Conservation (phyloP, 176 grass and related monocot genomes). For the Zea mays region Zm-B73-REFERENCE-NAM-5.0 NC_050097.1:53492501-53493000, state of each 20-base stretch:
- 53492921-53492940: slow-evolving; percentile 26
- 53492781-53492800: slow-evolving; percentile 93
- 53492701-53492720: background rate
- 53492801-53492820: slow-evolving; percentile 65
- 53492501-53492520: slow-evolving; percentile 98
- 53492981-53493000: background rate
- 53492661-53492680: slow-evolving; percentile 18
- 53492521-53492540: slow-evolving; percentile 95
- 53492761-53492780: slow-evolving; percentile 97
- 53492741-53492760: slow-evolving; percentile 98
- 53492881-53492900: slow-evolving; percentile 98
- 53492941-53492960: slow-evolving; percentile 20
- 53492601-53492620: slow-evolving; percentile 24
- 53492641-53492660: slow-evolving; percentile 5
- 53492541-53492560: slow-evolving; percentile 96
- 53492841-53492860: slow-evolving; percentile 80
- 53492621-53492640: slow-evolving; percentile 12
- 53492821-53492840: slow-evolving; percentile 73
- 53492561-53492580: slow-evolving; percentile 79
- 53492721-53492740: slow-evolving; percentile 40
- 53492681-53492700: background rate
- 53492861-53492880: slow-evolving; percentile 90
- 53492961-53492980: slow-evolving; percentile 8
- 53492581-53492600: slow-evolving; percentile 23
- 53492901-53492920: slow-evolving; percentile 89